These are phyloP conservation scores for Vanderwaltozyma verrucispora DNA, from an alignment of 805 yeast species.

Conservation along the genomic window DNA sequence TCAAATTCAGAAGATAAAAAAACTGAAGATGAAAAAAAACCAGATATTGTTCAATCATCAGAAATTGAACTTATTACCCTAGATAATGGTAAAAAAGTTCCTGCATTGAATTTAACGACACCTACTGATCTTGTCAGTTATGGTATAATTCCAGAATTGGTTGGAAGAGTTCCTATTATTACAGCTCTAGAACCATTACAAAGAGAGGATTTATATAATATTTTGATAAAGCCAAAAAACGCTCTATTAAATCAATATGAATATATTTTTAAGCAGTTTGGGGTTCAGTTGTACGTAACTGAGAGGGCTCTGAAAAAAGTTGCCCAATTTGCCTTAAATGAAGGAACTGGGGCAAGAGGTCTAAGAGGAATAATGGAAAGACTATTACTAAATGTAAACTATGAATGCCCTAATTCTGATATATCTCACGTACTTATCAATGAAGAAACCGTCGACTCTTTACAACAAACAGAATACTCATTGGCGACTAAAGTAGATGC, in stretches of 20 bases:
- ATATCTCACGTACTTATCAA: conserved; percentile 40
- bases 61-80: conserved; percentile 18
- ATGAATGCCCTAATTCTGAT: conserved; percentile 51
- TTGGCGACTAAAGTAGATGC: conserved; percentile 28
- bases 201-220: conserved; percentile 36
- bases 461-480: conserved; percentile 27
- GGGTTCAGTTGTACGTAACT: conserved; percentile 41
- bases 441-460: conserved; percentile 33
- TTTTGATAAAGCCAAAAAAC: conserved; percentile 45
- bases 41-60: conserved; percentile 4
- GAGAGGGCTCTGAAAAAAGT: conserved; percentile 37
- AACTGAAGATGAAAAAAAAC: conserved; percentile 2
- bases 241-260: conserved; percentile 44
- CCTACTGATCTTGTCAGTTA: conserved; percentile 41
- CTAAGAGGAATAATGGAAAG: conserved; percentile 45
- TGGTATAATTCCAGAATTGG: conserved; percentile 50
- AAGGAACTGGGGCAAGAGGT: conserved; percentile 56
- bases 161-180: conserved; percentile 49
- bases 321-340: conserved; percentile 38
- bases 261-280: conserved; percentile 43
- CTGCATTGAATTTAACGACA: conserved; percentile 37
- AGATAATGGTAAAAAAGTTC: conserved; percentile 29
- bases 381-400: conserved; percentile 40
- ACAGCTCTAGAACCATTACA: conserved; percentile 40
- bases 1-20: not conserved